These are phyloP conservation scores for Lactarius tabidus DNA, from an alignment of 768 basidiomycete genomes.

Conservation along the genomic window DNA sequence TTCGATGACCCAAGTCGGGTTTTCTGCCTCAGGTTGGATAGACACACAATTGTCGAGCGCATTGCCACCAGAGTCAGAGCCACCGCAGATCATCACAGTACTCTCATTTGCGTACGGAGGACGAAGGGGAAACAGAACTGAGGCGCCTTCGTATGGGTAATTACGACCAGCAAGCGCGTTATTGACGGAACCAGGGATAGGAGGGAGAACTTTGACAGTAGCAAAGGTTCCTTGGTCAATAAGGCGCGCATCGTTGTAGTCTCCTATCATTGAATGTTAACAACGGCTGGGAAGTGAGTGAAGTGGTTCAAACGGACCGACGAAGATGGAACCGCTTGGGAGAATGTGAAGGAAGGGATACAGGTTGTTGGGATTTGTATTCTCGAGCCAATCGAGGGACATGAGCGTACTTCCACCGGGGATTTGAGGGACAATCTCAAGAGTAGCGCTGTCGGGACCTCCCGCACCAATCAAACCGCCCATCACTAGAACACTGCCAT, in stretches of 20 bases:
- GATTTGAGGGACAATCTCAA: conserved; percentile 69
- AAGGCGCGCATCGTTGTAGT: conserved; percentile 79
- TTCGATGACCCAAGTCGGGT: conserved; percentile 66
- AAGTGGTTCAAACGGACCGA: conserved; percentile 44
- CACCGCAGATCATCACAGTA: conserved; percentile 71
- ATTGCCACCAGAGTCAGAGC: conserved; percentile 52
- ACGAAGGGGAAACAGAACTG: conserved; percentile 62
- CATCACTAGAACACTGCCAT: conserved; percentile 69
- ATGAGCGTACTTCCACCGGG: conserved; percentile 57
- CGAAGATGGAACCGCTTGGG: conserved; percentile 64
- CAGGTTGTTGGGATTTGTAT: conserved; percentile 76
- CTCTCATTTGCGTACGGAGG: conserved; percentile 73
- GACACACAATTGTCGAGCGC: conserved; percentile 68
- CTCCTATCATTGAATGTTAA: conserved; percentile 39
- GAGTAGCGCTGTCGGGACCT: conserved; percentile 56
- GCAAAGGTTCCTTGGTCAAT: conserved; percentile 61
- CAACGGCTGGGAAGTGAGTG: neutral
- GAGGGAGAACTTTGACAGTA: conserved; percentile 58
- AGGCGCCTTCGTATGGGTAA: conserved; percentile 72
- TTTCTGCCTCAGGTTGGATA: conserved; percentile 58
- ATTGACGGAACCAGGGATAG: conserved; percentile 70
- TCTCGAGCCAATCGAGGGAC: conserved; percentile 58
- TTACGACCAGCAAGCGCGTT: conserved; percentile 69
- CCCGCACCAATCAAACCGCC: conserved; percentile 77
- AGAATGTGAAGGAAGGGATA: conserved; percentile 76